These are phyloP conservation scores for Przewalskia tangutica DNA, from an alignment of 257 asterid species.

Conservation along the genomic window DNA sequence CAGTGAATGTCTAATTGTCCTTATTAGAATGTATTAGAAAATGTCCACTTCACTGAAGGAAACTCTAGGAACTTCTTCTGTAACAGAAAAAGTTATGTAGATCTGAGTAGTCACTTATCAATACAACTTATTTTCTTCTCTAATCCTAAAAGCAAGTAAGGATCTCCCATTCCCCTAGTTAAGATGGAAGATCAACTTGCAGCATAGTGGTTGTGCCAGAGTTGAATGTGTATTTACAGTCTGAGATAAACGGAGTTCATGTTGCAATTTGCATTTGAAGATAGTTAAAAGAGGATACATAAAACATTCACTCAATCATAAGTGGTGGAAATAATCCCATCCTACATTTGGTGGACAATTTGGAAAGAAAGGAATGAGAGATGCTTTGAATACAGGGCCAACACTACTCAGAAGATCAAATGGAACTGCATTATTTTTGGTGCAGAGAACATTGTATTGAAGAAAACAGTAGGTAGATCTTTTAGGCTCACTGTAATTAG, in stretches of 20 bases:
- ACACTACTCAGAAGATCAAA: too few relatives aligned
- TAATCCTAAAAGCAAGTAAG: background rate
- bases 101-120: background rate
- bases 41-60: too few relatives aligned
- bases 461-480: too few relatives aligned
- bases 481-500: too few relatives aligned
- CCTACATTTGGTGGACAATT: too few relatives aligned
- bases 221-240: background rate
- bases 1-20: background rate
- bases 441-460: too few relatives aligned
- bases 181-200: background rate
- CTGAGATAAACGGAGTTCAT: background rate
- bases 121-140: background rate
- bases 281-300: background rate
- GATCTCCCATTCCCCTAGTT: background rate
- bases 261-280: background rate
- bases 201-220: background rate
- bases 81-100: background rate
- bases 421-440: too few relatives aligned
- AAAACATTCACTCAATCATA: background rate
- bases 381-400: too few relatives aligned
- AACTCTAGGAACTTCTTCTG: background rate
- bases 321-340: too few relatives aligned
- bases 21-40: too few relatives aligned
- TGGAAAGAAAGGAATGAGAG: too few relatives aligned